phyloP scores from a whole-genome alignment of 2,329 filamentous ascomycete genomes.

The Metarhizium humberi region DNA sequence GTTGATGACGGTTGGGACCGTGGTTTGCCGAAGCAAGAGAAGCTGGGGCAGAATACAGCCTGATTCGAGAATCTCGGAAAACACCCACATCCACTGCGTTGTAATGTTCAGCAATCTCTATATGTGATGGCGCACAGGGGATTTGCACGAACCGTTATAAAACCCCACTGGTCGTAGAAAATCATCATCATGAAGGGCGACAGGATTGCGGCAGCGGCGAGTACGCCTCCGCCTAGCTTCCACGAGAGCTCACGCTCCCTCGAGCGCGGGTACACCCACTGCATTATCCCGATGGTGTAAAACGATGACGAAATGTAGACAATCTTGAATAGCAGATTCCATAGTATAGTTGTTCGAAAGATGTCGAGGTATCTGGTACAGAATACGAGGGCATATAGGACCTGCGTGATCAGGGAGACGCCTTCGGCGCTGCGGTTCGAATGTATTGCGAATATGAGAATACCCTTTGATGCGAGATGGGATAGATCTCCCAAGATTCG shows the following conservation, averaged over 20 bases:
- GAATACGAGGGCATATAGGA: constrained; percentile 81
- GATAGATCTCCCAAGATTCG: constrained; percentile 76
- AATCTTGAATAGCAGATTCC: constrained; percentile 79
- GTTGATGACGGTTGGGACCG: constrained; percentile 89
- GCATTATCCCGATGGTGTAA: constrained; percentile 84
- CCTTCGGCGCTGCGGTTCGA: constrained; percentile 81
- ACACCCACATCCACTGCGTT: constrained; percentile 69
- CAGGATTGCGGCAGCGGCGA: constrained; percentile 54
- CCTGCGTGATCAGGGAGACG: constrained; percentile 84
- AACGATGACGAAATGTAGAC: constrained; percentile 79
- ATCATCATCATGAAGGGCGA: constrained; percentile 67
- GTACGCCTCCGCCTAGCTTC: constrained; percentile 69
- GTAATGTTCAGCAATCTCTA: constrained; percentile 9
- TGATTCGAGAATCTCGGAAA: constrained; percentile 87
- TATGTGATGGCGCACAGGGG: neutral
- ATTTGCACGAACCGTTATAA: constrained; percentile 33
- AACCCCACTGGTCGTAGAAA: constrained; percentile 44
- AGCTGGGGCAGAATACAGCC: constrained; percentile 87
- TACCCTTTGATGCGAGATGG: constrained; percentile 79
- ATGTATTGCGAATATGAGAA: constrained; percentile 86
- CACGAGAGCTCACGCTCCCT: constrained; percentile 86
- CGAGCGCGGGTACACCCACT: constrained; percentile 76
- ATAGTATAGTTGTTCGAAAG: constrained; percentile 47
- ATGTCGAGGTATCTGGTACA: constrained; percentile 79
- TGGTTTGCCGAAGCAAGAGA: constrained; percentile 86